Evolutionary conservation across 352 stramenopile genomes (phyloP).

Genomic region (Globisporangium paddicum): DNA sequence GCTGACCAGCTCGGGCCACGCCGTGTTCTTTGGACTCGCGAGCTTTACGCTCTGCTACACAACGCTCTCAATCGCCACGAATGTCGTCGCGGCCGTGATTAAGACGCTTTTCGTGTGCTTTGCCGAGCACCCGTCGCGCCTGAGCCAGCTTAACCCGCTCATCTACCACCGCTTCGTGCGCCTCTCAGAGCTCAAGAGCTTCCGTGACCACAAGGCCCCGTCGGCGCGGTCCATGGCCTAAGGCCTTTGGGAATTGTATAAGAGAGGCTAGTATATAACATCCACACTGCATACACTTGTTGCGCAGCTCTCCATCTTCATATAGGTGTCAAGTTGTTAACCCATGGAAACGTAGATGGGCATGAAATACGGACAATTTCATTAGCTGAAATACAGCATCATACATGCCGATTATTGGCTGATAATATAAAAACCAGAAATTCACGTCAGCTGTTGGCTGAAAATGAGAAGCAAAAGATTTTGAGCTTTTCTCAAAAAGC

Average conservation of each 20-base stretch:
- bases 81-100: conserved; percentile 68
- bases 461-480: no score
- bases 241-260: background rate
- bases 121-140: conserved; percentile 64
- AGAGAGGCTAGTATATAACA: background rate
- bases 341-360: no score
- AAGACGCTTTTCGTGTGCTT: conserved; percentile 89
- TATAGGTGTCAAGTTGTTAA: no score
- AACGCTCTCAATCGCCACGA: conserved; percentile 68
- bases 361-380: no score
- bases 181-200: conserved; percentile 81
- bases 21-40: conserved; percentile 68
- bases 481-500: no score
- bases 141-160: conserved; percentile 79
- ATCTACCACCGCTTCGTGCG: conserved; percentile 87
- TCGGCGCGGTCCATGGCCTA: conserved; percentile 1
- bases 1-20: conserved; percentile 44
- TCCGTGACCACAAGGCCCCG: conserved; percentile 65
- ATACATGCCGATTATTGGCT: no score
- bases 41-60: conserved; percentile 81
- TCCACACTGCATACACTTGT: background rate
- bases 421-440: background rate
- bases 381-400: conserved; percentile 1
- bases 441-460: background rate
- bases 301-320: background rate